Conservation (phyloP, 2,329 filamentous ascomycete genomes). For the Venturia asperata region DNA sequence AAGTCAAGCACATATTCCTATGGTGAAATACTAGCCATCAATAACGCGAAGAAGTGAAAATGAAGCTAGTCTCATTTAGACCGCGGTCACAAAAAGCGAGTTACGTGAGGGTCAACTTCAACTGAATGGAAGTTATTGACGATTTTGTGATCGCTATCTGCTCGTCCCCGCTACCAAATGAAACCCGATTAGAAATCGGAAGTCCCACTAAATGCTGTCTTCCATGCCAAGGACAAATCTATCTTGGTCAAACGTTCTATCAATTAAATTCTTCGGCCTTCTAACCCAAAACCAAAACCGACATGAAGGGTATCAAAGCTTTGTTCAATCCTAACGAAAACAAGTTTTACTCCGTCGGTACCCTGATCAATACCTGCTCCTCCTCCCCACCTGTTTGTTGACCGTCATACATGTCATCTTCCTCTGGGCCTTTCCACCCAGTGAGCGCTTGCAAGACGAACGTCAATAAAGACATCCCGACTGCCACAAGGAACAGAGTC, state of each 20-base stretch:
- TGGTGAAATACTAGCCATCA: neutral
- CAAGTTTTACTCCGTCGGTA: neutral
- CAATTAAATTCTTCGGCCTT: neutral
- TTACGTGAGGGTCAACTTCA: too few species aligned
- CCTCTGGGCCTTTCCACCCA: slow-evolving; percentile 44
- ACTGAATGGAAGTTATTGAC: too few species aligned
- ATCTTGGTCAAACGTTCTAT: neutral
- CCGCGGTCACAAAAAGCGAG: too few species aligned
- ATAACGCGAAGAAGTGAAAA: too few species aligned
- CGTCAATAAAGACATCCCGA: slow-evolving; percentile 43
- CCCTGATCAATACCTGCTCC: neutral
- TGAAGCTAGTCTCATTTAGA: too few species aligned
- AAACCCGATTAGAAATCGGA: too few species aligned
- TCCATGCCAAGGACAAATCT: neutral
- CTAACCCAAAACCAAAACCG: neutral
- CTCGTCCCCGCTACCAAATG: too few species aligned
- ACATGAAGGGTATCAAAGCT: slow-evolving; percentile 1
- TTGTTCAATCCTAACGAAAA: neutral
- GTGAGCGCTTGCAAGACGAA: slow-evolving; percentile 51
- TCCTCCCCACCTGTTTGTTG: neutral
- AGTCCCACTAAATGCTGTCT: neutral
- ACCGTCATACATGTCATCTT: slow-evolving; percentile 12
- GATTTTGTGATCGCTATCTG: too few species aligned
- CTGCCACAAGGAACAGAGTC: slow-evolving; percentile 46
- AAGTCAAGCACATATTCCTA: neutral